Evolutionary conservation across 371 early-diverging fungal species (phyloP).

Genomic region (Actinomortierella ambigua): DNA sequence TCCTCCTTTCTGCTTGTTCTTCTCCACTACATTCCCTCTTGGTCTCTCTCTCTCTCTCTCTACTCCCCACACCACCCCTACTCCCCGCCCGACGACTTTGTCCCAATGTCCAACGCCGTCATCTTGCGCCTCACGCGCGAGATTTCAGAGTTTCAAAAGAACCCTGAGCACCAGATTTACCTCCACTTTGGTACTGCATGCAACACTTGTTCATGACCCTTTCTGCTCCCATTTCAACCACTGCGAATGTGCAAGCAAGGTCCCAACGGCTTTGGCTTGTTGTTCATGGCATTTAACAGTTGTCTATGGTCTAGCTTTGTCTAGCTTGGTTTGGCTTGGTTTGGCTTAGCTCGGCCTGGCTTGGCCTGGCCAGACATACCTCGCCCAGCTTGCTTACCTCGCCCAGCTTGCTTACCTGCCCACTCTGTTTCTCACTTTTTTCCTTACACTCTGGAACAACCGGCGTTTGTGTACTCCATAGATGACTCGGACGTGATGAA

Average conservation of each 20-base stretch:
- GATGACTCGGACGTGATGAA: constrained; percentile 59
- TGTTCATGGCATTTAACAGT: not conserved
- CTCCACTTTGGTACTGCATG: constrained; percentile 34
- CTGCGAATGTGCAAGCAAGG: not conserved
- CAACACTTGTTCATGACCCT: not conserved
- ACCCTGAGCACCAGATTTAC: constrained; percentile 52
- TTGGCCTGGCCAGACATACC: no score
- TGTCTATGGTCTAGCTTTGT: constrained; percentile 1
- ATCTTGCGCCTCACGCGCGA: constrained; percentile 39
- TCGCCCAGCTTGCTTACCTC: no score
- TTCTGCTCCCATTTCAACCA: not conserved
- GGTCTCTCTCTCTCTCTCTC: not conserved
- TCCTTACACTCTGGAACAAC: no score
- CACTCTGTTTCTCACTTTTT: no score
- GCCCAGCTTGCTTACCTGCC: no score
- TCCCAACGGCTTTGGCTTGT: not conserved
- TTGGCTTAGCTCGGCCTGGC: no score
- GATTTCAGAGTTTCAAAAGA: constrained; percentile 40
- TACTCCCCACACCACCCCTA: not conserved
- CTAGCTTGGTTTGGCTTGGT: not conserved
- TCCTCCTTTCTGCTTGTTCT: not conserved
- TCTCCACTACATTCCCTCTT: not conserved
- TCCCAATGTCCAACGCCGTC: constrained; percentile 38
- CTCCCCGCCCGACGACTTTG: not conserved
- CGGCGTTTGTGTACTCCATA: no score